phyloP scores from a whole-genome alignment of 2,329 filamentous ascomycete species.

The Westerdykella ornata region DNA sequence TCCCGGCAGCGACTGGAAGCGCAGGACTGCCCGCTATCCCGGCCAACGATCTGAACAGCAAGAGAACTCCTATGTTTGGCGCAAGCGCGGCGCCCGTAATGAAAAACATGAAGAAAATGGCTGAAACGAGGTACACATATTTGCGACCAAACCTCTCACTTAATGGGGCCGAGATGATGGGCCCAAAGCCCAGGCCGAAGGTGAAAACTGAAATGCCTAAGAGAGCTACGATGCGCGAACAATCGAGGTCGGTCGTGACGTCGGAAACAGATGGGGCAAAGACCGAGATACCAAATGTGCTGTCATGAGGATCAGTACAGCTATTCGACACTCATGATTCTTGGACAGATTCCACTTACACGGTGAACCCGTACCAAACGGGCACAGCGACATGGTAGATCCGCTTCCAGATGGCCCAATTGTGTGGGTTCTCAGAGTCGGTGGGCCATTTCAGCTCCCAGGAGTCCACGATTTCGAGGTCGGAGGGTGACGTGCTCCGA shows the following conservation, averaged over 20 bases:
- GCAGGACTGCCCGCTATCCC: slow-evolving; percentile 61
- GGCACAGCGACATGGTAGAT: slow-evolving; percentile 31
- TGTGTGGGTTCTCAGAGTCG: slow-evolving; percentile 36
- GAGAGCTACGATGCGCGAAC: slow-evolving; percentile 52
- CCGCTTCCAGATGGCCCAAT: slow-evolving; percentile 31
- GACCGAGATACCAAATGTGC: slow-evolving; percentile 50
- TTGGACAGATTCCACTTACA: slow-evolving; percentile 20
- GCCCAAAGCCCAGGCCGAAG: slow-evolving; percentile 54
- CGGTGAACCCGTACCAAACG: slow-evolving; percentile 32
- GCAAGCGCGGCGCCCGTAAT: slow-evolving; percentile 51
- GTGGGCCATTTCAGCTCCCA: slow-evolving; percentile 28
- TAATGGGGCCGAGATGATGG: slow-evolving; percentile 53
- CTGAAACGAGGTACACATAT: slow-evolving; percentile 45
- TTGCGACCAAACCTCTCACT: slow-evolving; percentile 54
- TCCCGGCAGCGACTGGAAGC: slow-evolving; percentile 40
- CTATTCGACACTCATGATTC: not conserved
- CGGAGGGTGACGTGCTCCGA: no score
- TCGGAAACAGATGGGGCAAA: slow-evolving; percentile 45
- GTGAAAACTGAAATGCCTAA: slow-evolving; percentile 55
- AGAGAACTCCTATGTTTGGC: slow-evolving; percentile 46
- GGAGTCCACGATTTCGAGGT: no score
- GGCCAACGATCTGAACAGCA: slow-evolving; percentile 61
- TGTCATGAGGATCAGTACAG: slow-evolving; percentile 19
- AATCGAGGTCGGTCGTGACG: slow-evolving; percentile 49
- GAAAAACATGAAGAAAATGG: slow-evolving; percentile 50